Base-by-base conservation (phyloP, 805 yeast genomes). In the Kuraishia hungarica region DNA sequence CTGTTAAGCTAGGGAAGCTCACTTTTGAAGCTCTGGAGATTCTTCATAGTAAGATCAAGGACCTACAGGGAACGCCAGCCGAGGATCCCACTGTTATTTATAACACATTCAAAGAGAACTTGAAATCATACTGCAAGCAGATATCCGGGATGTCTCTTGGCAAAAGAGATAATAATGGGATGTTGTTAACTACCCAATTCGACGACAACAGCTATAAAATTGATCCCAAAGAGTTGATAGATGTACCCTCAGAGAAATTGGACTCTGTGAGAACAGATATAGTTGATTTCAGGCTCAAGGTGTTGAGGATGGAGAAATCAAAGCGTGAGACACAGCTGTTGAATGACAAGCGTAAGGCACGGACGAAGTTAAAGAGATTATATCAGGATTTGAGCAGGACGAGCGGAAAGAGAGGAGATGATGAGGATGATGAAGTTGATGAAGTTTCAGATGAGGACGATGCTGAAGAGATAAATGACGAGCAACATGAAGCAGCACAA, bases 151-250 rank as follows among this genome's bases (percentile, higher is more conserved):
- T 21, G 24, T 51, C 28, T 60, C 62, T 1, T 52, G 58, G 39
- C 53, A 56, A 29, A 54, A 55, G 46, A 28, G 62, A 20, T 49
- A 52, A 29, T 51, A 63, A 63, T 17, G 59, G 20, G 47, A 53
- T 2, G 17, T 35, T 35, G 17, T 35, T 35, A 17, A 17, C 43
- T 6, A 15, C 43, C 11, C 29, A 26, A 10, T 48, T 46, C 20
- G 48, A 59, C 39, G 57, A 63, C 26, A 57, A 58, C 13, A 59
- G 58, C 2, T 84, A 84, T 62, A 73, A 76, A 54, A 79, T 84
- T 35, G 86, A 84, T 62, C 72, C 75, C n/a, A 68, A 71, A 51
- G 88, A 83, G 60, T 64, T 84, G 54, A 68, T 74, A 15, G 88
- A 81, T 59, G 77, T 84, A 2, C 87, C 89, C 1, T 66, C 68